Base-by-base conservation (phyloP, 305 asterid genomes). In the Fraxinus sp. region DNA sequence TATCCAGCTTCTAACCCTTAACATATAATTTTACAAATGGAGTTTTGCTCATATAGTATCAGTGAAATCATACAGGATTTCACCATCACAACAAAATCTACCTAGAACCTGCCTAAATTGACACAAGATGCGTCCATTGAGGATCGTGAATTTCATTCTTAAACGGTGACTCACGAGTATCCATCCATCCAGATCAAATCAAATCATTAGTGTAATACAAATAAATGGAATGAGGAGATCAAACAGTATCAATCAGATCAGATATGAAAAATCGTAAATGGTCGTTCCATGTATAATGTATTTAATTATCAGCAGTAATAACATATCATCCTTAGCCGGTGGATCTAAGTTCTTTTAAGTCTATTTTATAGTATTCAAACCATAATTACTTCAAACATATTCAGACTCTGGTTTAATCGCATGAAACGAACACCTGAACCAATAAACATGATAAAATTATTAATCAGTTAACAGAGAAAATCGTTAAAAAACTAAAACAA, bases 121-220 rank as follows among this genome's bases (percentile, higher is more conserved):
- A 49, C 49, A 75, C 20, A 72, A 78, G 5, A 10, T 37, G 22
- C 72, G 14, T 46, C 57, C 18, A 46, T 46, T 46, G 18, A 46
- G 7, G 36, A 68, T 2, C 9, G 7, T 11, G 20, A 11, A 68
- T 26, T 24, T 68, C 36, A 68, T 68, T 68, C 36, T 52, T 26
- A 68, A 68, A 10, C 24, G 26, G 7, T 5, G 11, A 22, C 1
- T 10, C 55, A 1, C 7, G 37, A 59, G n/a, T 32, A 49, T 71
- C 36, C 39, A 64, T 75, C 79, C 79, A 75, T n/a, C n/a, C n/a
- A n/a, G 78, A 46, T 46, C 57, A 46, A 46, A 82, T 80, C 79
- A 41, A 81, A 71, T 74, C 72, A 70, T 62, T 30, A 22, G 36
- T 28, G 18, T 13, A 46, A 46, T 46, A 46, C 57, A 46, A 46